Evolutionary conservation across 176 grass and related monocot genomes (phyloP).

Genomic region (Ensete glaucum): DNA sequence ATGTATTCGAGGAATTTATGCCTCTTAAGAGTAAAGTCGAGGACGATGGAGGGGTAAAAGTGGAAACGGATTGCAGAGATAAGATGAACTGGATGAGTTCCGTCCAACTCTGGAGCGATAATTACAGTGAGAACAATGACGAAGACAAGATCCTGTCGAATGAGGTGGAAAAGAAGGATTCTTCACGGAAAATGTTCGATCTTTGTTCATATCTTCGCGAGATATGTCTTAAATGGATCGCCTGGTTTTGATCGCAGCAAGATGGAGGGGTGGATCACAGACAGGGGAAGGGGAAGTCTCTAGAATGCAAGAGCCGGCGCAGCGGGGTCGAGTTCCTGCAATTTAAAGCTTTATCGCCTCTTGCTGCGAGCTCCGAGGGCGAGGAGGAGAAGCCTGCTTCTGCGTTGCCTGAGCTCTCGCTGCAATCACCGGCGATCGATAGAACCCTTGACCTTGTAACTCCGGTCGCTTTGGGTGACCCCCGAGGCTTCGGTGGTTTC

Average conservation of each 20-base stretch:
- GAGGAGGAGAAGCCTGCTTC: slow-evolving; percentile 1
- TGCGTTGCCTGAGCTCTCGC: neutral
- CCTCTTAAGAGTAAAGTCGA: slow-evolving; percentile 32
- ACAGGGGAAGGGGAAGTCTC: neutral
- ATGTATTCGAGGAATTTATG: slow-evolving; percentile 18
- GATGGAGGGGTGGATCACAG: neutral
- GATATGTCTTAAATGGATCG: neutral
- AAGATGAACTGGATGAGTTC: slow-evolving; percentile 95
- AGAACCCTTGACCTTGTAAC: neutral
- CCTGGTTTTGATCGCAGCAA: neutral
- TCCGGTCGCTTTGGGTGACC: neutral
- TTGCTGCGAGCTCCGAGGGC: neutral
- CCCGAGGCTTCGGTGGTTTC: neutral
- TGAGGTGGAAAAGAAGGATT: neutral
- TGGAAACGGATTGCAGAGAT: slow-evolving; percentile 47
- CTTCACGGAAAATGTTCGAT: neutral
- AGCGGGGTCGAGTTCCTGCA: neutral
- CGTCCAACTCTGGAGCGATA: slow-evolving; percentile 70
- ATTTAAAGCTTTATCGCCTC: neutral
- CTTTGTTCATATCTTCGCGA: neutral
- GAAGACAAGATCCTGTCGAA: neutral
- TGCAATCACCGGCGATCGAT: neutral
- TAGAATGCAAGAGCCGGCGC: neutral
- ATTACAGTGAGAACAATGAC: slow-evolving; percentile 17
- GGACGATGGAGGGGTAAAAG: slow-evolving; percentile 10